phyloP scores from a whole-genome alignment of 2,329 filamentous ascomycete species.

The Fusarium buharicum region DNA sequence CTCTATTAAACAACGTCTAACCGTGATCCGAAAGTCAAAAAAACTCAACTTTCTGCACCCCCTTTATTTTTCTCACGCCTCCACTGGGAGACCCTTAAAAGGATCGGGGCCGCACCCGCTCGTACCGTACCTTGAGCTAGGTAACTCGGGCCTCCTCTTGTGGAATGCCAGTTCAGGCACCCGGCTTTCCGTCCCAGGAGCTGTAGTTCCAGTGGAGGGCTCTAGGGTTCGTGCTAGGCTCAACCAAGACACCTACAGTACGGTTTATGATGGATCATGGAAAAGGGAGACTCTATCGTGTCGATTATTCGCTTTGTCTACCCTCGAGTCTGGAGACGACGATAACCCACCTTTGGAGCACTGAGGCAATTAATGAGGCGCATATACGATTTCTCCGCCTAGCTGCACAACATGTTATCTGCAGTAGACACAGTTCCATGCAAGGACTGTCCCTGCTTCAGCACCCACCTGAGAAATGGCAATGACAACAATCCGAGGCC shows the following conservation, averaged over 20 bases:
- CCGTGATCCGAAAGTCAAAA: constrained; percentile 2
- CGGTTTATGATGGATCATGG: neutral
- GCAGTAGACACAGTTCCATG: constrained; percentile 2
- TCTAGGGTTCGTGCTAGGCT: constrained; percentile 12
- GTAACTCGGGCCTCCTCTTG: constrained; percentile 14
- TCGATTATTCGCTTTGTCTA: neutral
- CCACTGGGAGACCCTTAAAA: constrained; percentile 21
- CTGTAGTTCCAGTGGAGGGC: neutral
- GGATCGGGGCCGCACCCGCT: constrained; percentile 12
- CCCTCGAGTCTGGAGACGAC: neutral
- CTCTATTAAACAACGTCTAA: neutral
- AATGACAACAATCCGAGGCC: too few relatives aligned
- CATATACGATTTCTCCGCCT: neutral
- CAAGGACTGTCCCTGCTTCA: constrained; percentile 26
- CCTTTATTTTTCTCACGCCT: constrained; percentile 6
- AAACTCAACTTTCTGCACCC: neutral
- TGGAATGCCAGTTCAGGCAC: constrained; percentile 29
- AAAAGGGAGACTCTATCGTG: neutral
- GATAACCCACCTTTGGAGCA: neutral
- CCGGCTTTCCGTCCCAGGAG: constrained; percentile 14
- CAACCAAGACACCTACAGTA: neutral
- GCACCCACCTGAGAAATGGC: neutral
- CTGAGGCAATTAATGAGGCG: too few relatives aligned
- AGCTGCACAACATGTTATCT: constrained; percentile 4
- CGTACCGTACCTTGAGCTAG: constrained; percentile 31